These are phyloP conservation scores for Scedosporium minutisporum DNA, from an alignment of 2,329 filamentous ascomycete species.

Conservation along the genomic window DNA sequence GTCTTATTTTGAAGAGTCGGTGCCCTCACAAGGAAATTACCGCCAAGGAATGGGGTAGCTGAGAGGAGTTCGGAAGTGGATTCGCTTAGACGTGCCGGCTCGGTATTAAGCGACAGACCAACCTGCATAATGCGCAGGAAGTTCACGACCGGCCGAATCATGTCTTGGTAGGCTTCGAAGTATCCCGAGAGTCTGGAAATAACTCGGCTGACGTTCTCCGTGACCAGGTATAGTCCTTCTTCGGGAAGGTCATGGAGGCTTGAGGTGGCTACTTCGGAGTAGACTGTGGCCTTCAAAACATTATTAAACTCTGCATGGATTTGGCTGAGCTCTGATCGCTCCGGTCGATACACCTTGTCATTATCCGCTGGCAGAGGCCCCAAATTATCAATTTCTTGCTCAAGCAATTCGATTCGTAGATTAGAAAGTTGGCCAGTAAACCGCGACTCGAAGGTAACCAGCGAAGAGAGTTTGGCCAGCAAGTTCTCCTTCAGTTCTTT, in stretches of 20 bases:
- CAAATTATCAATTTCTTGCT: conserved; percentile 51
- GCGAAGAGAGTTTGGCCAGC: conserved; percentile 43
- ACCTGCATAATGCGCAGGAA: conserved; percentile 72
- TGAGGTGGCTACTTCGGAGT: conserved; percentile 25
- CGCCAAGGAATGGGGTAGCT: conserved; percentile 48
- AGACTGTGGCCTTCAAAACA: conserved; percentile 55
- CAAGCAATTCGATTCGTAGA: conserved; percentile 53
- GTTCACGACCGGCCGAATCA: conserved; percentile 67
- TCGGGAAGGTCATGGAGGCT: conserved; percentile 19
- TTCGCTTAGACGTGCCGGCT: conserved; percentile 16
- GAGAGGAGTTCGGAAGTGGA: conserved; percentile 28
- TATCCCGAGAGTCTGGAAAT: conserved; percentile 57
- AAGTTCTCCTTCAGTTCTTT: conserved; percentile 47
- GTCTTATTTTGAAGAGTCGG: conserved; percentile 16
- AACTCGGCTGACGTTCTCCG: conserved; percentile 55
- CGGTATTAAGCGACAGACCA: conserved; percentile 55
- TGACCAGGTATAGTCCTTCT: conserved; percentile 27
- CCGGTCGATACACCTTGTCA: conserved; percentile 61
- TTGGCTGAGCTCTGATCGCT: conserved; percentile 54
- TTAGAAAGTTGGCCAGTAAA: conserved; percentile 62
- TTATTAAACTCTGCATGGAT: conserved; percentile 80
- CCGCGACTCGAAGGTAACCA: conserved; percentile 54
- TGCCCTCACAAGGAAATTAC: conserved; percentile 12
- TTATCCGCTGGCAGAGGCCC: conserved; percentile 58
- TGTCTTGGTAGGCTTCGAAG: conserved; percentile 76